Conservation (phyloP, 2,329 filamentous ascomycete genomes). For the Metarhizium guizhouense region DNA sequence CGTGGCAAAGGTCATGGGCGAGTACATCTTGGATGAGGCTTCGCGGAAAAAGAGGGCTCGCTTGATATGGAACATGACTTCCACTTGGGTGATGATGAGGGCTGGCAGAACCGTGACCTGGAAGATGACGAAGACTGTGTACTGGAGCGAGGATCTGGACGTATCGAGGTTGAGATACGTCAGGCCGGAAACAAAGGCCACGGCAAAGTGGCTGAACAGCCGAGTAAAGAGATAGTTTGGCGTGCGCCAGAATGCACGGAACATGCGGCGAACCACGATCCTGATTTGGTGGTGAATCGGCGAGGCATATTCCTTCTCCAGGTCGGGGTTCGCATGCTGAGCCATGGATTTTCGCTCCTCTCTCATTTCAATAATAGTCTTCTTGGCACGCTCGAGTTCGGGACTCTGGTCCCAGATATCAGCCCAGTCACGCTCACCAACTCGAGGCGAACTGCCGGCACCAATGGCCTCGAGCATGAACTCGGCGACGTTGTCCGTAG, state of each 20-base stretch:
- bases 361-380: conserved; percentile 59
- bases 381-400: conserved; percentile 59
- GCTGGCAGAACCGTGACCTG: conserved; percentile 78
- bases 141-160: conserved; percentile 68
- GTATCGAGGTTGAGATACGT: conserved; percentile 72
- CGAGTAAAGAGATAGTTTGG: conserved; percentile 86
- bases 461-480: conserved; percentile 84
- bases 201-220: conserved; percentile 73
- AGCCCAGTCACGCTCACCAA: conserved; percentile 70
- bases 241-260: conserved; percentile 74
- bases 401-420: conserved; percentile 69
- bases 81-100: conserved; percentile 74
- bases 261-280: conserved; percentile 63
- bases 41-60: conserved; percentile 81
- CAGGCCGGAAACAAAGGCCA: conserved; percentile 70
- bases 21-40: conserved; percentile 79
- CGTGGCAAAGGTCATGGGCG: conserved; percentile 65
- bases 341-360: conserved; percentile 38
- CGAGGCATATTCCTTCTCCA: conserved; percentile 73
- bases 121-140: conserved; percentile 85
- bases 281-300: conserved; percentile 72
- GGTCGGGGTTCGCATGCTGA: conserved; percentile 35
- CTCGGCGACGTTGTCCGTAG: conserved; percentile 55
- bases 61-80: conserved; percentile 70
- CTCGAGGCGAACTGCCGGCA: conserved; percentile 61